These are phyloP conservation scores for Pseudonitzschia delicatissima DNA, from an alignment of 108 stramenopile species.

Conservation along the genomic window DNA sequence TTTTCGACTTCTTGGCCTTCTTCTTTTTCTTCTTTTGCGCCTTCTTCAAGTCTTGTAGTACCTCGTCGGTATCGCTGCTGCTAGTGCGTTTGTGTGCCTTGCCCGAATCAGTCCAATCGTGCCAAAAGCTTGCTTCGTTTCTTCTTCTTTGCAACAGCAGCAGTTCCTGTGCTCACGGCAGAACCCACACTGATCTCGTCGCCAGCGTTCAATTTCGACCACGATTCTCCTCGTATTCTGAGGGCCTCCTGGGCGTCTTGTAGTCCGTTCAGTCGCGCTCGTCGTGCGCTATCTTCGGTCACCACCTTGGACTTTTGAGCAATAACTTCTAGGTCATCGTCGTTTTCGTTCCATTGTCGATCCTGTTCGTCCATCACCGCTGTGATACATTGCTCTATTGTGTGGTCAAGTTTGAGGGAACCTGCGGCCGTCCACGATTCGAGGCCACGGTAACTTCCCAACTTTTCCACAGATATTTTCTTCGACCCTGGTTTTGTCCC, in stretches of 20 bases:
- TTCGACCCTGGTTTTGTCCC: slow-evolving; percentile 16
- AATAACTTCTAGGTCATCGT: slow-evolving; percentile 17
- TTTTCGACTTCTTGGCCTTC: background rate
- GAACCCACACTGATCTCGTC: slow-evolving; percentile 17
- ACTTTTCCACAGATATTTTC: slow-evolving; percentile 3
- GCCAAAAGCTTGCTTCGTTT: slow-evolving; percentile 10
- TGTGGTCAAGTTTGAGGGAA: slow-evolving; percentile 18
- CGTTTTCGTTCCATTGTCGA: slow-evolving; percentile 24
- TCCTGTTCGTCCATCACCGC: slow-evolving; percentile 42
- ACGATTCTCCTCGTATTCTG: slow-evolving; percentile 3
- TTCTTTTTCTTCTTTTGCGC: slow-evolving; percentile 3
- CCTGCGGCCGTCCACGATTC: slow-evolving; percentile 33
- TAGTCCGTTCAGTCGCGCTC: slow-evolving; percentile 13
- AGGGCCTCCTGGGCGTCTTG: slow-evolving; percentile 27
- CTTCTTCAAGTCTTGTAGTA: background rate
- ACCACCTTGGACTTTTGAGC: slow-evolving; percentile 2
- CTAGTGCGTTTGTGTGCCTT: background rate
- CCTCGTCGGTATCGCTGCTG: background rate
- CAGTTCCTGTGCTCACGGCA: background rate
- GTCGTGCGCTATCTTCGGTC: slow-evolving; percentile 15
- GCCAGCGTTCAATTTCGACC: background rate
- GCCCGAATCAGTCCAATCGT: slow-evolving; percentile 1
- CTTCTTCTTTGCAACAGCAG: slow-evolving; percentile 1
- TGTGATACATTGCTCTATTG: slow-evolving; percentile 11
- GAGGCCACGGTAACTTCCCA: slow-evolving; percentile 24